Evolutionary conservation across 257 asterid genomes (phyloP).

Genomic region (Nicotiana noctiflora): DNA sequence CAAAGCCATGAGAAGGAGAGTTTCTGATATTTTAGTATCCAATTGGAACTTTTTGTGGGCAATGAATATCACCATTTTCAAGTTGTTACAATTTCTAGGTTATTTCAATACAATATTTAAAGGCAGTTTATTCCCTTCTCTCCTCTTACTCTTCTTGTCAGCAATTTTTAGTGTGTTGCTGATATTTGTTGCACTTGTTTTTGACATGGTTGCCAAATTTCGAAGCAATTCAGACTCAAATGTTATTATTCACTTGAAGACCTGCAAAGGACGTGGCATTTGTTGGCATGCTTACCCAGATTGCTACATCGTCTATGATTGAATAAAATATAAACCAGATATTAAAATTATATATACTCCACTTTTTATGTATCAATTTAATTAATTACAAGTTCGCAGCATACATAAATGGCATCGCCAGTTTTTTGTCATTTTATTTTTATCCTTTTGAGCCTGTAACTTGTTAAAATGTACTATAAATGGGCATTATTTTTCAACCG

Average conservation of each 20-base stretch:
- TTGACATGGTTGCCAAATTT: neutral
- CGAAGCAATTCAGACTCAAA: neutral
- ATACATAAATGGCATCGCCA: neutral
- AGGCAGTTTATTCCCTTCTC: neutral
- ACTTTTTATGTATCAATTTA: neutral
- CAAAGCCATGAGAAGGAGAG: neutral
- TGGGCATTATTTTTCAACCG: no score
- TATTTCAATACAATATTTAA: neutral
- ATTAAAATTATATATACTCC: no score
- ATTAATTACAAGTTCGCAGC: neutral
- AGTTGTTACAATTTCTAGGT: neutral
- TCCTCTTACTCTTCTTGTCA: conserved; percentile 1
- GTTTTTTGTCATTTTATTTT: no score
- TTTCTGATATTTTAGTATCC: conserved; percentile 1
- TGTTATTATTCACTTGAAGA: neutral
- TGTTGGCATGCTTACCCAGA: conserved; percentile 8
- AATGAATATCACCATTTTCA: neutral
- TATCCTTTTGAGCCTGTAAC: neutral
- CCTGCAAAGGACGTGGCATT: conserved; percentile 1
- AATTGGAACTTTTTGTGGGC: conserved; percentile 10
- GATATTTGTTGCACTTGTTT: conserved; percentile 1
- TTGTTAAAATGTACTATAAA: no score
- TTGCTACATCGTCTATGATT: neutral
- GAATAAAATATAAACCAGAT: neutral
- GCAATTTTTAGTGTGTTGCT: conserved; percentile 1